Base-by-base conservation (phyloP, 345 rosid species). In the Salix dunnii region DNA sequence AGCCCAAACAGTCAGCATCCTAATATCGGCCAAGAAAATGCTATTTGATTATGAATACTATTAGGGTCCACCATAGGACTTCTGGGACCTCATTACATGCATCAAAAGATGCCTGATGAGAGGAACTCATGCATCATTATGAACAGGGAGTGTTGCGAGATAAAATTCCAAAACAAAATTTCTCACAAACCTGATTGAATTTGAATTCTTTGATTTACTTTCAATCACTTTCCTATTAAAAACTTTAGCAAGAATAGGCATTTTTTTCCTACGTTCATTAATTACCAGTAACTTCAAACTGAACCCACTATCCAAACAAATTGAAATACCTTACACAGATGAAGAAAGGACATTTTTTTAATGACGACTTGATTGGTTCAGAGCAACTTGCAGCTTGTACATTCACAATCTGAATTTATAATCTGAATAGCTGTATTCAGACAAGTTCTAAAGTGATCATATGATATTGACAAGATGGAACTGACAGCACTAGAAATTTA, bases 401-500 rank as follows among this genome's bases (percentile, higher is more conserved):
- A 28, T 30, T 10, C 33, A 46, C 27, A 63, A 63, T 6, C 12
- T 28, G 2, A 55, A 28, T 14, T 36, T 14, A 67, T 65, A 64
- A 65, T 66, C 10, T 35, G 13, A 31, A 31, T 60, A 42, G 53
- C 55, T n/a, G 48, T 67, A 23, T 42, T 66, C 68, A 46, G 40
- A 76, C n/a, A 31, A 48, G 40, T 8, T 71, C 42, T 48, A 21
- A 40, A 71, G 67, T 66, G 62, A 40, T 74, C n/a, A 63, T n/a
- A 53, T 40, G 48, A 76, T 72, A 75, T 73, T 13, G 68, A 68
- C 21, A 77, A 77, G 77, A 71, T 67, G 67, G 60, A 67, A 80
- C 4, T 9, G 40, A 36, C 72, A 28, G 12, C 21, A 72, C 21
- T 9, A 85, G 12, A 74, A 67, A 7, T 71, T 85, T 86, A 91